A percentile compares a stretch with the other conserved stretches of the same genome.
phyloP scores from a whole-genome alignment of 148 eudicot species.

The Pharnaceum exiguum region DNA sequence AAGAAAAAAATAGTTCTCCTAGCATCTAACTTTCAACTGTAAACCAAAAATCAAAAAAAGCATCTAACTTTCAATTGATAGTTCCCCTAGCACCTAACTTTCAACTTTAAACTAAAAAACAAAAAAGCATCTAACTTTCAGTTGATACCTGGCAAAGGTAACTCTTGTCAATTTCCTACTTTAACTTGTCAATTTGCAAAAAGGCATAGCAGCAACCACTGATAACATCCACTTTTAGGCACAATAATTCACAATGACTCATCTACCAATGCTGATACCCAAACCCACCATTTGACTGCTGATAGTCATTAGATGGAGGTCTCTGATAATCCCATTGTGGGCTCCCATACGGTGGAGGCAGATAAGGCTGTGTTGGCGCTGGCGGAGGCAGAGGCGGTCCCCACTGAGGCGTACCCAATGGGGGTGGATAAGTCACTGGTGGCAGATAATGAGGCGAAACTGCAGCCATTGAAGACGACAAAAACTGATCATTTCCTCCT shows the following conservation, averaged over 20 bases:
- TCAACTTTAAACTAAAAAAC: too few species aligned
- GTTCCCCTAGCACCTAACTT: too few species aligned
- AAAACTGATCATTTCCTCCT: background rate
- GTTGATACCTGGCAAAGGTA: too few species aligned
- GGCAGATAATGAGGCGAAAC: background rate
- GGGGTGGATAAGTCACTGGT: conserved; percentile 11
- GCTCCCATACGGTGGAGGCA: conserved; percentile 8
- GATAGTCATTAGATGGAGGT: conserved; percentile 9
- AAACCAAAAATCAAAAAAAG: too few species aligned
- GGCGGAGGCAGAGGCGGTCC: background rate
- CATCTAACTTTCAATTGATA: too few species aligned
- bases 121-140: too few species aligned
- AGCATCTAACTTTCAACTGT: too few species aligned
- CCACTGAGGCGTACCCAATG: conserved; percentile 1
- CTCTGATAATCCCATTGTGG: conserved; percentile 21
- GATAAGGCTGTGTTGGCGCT: background rate
- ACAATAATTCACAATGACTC: too few species aligned
- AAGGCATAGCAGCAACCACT: background rate
- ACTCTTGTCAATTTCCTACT: too few species aligned
- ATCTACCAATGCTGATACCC: conserved; percentile 19
- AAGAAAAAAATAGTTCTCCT: too few species aligned
- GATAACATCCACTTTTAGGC: background rate
- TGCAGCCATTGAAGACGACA: background rate
- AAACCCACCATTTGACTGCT: conserved; percentile 11
- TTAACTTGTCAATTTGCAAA: background rate